A percentile compares a stretch with the other conserved stretches of the same genome.
Evolutionary conservation across 169 alveolate species (phyloP).

Genomic region (Cryptosporidium parvum): DNA sequence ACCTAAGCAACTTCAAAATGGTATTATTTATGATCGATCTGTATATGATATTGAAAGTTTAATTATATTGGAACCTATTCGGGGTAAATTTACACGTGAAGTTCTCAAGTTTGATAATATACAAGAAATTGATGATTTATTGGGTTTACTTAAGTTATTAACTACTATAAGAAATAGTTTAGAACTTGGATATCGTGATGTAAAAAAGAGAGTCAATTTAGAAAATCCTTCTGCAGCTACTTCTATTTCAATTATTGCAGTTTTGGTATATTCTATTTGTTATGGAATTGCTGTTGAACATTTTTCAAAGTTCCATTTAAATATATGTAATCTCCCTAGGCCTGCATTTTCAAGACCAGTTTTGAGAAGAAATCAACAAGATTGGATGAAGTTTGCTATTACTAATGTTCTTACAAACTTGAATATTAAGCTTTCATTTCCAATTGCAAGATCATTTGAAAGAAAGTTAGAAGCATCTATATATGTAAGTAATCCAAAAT

Average conservation of each 20-base stretch:
- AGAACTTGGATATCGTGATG: conserved; percentile 25
- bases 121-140: background rate
- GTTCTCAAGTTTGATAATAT: background rate
- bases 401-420: conserved; percentile 10
- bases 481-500: conserved; percentile 13
- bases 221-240: conserved; percentile 27
- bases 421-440: conserved; percentile 31
- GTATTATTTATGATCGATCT: conserved; percentile 42
- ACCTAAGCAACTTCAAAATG: conserved; percentile 12
- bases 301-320: conserved; percentile 12
- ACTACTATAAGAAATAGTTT: conserved; percentile 19
- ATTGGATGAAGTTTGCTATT: conserved; percentile 49
- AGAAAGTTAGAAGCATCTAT: conserved; percentile 24
- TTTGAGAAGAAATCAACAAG: conserved; percentile 49
- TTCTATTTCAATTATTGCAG: conserved; percentile 29
- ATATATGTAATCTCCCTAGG: conserved; percentile 25
- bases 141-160: conserved; percentile 1
- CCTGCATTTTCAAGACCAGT: conserved; percentile 70
- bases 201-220: conserved; percentile 2
- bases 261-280: conserved; percentile 48
- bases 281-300: conserved; percentile 50
- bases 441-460: conserved; percentile 50
- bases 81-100: background rate
- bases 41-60: conserved; percentile 60
- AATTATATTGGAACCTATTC: conserved; percentile 50